These are phyloP conservation scores for Myxozyma mucilagina DNA, from an alignment of 805 yeast species.

Conservation along the genomic window DNA sequence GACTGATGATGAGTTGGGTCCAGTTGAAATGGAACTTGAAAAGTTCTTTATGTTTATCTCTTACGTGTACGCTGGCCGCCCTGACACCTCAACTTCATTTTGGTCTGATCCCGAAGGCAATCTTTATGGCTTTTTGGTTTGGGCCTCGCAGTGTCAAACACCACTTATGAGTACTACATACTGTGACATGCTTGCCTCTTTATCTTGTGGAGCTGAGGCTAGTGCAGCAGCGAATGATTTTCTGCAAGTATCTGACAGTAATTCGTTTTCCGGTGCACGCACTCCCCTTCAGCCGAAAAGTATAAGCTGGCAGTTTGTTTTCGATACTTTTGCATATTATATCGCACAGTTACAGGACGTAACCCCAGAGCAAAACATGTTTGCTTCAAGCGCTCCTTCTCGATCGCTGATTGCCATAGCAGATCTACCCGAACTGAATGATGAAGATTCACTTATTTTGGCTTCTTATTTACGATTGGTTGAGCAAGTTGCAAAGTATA, in stretches of 20 bases:
- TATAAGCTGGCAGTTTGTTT: slow-evolving; percentile 58
- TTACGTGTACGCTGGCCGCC: slow-evolving; percentile 64
- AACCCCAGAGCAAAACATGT: slow-evolving; percentile 18
- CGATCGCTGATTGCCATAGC: slow-evolving; percentile 26
- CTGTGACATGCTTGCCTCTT: slow-evolving; percentile 73
- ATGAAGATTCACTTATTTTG: slow-evolving; percentile 73
- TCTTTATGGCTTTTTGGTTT: slow-evolving; percentile 75
- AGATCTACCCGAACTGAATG: slow-evolving; percentile 63
- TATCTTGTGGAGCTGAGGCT: slow-evolving; percentile 61
- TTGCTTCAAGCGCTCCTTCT: slow-evolving; percentile 17
- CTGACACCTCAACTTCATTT: slow-evolving; percentile 55
- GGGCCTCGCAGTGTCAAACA: slow-evolving; percentile 78
- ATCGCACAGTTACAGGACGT: slow-evolving; percentile 44
- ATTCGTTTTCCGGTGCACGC: slow-evolving; percentile 21
- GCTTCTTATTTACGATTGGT: slow-evolving; percentile 73
- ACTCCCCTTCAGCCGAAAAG: slow-evolving; percentile 20
- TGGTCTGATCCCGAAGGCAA: slow-evolving; percentile 71
- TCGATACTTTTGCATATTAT: slow-evolving; percentile 57
- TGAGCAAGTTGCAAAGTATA: slow-evolving; percentile 51
- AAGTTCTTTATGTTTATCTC: slow-evolving; percentile 77
- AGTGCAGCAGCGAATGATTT: slow-evolving; percentile 56
- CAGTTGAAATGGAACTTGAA: slow-evolving; percentile 68
- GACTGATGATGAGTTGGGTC: slow-evolving; percentile 15
- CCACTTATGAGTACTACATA: slow-evolving; percentile 81
- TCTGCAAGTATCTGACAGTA: slow-evolving; percentile 35